Base-by-base conservation (phyloP, 169 alveolate species). In the Eimeria zaria region DNA sequence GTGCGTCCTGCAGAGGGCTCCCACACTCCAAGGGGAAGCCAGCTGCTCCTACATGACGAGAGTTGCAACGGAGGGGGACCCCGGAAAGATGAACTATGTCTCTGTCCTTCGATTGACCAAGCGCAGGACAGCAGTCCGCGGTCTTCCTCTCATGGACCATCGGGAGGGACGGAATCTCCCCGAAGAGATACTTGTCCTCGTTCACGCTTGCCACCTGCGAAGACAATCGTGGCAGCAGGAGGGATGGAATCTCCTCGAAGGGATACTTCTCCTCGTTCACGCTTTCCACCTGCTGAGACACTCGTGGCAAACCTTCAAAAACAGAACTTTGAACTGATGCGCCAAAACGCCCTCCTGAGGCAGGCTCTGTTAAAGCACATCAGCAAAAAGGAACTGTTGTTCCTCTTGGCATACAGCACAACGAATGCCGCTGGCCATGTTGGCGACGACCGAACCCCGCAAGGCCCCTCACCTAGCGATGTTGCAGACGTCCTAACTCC, bases 321-420 rank as follows among this genome's bases (percentile, higher is more conserved):
- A 36, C 81, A 41, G 62, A 64, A 41, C 48, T 12, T 2, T 27
- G 83, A 62, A 27, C 53, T 87, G 53, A 18, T 60, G 67, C 44
- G 62, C 44, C 83, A 87, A 44, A 87, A 44, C 53, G 64, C n/a
- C 27, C 18, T 41, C 24, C 27, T 87, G 44, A 87, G 81, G n/a
- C 58, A 64, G 60, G 94, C 94, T 44, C 46, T 87, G 83, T 41
- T 87, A 58, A 22, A 58, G 33, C 22, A 62, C 64, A 41, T 87
- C 0, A 87, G 83, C 67, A 87, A 22, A 3, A 69, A 44, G 18
- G 67, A 87, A n/a, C 94, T 87, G 22, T 69, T 60, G n/a, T 62
- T 60, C 67, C 83, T 87, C 62, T 36, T 87, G 44, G 88, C 60
- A 1, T 46, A 78, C 88, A 78, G 8, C 88, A 30, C 60, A 36